Base-by-base conservation (phyloP, 345 rosid species). In the Ailanthus altissimus region DNA sequence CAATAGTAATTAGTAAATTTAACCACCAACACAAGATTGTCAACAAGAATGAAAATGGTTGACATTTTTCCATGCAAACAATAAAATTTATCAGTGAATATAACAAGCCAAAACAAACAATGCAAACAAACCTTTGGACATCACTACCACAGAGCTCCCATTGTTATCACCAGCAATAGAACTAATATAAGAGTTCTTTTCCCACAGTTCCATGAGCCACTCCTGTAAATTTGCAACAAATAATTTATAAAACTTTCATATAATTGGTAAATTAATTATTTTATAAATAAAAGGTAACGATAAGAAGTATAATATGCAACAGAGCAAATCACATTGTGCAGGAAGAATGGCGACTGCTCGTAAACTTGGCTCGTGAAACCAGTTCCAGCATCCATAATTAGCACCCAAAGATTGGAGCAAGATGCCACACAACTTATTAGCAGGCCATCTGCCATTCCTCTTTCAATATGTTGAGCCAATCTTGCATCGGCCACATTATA, bases 201-300 rank as follows among this genome's bases (percentile, higher is more conserved):
- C 99, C 99, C 99, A 96, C 64, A 92, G 95, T 76, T 92, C 99
- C 99, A 96, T 96, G 75, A 96, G 93, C 99, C 99, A 96, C 68
- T 96, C 99, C 98, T 96, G 85, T 16, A 67, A 62, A 80, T 51
- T 43, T 38, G 59, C 64, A 65, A 75, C n/a, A 84, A n/a, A 28
- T 25, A 66, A 56, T 18, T 47, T 21, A 74, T 16, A n/a, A n/a
- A n/a, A n/a, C n/a, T n/a, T n/a, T n/a, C n/a, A 69, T 46, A 28
- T 23, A 43, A 32, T 43, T 4, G 6, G 46, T 9, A 62, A 25
- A 57, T 43, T 59, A 76, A 47, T 64, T 69, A 57, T 51, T 25
- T 26, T 38, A 73, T 20, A 50, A 79, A 43, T 38, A 51, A 5
- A n/a, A 3, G 21, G 60, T n/a, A 40, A 36, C 21, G 2, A 5